Evolutionary conservation across 2,329 filamentous ascomycete species (phyloP), one percentile per base, ranked within the genome.

Genomic region (Aureobasidium leucospermi): DNA sequence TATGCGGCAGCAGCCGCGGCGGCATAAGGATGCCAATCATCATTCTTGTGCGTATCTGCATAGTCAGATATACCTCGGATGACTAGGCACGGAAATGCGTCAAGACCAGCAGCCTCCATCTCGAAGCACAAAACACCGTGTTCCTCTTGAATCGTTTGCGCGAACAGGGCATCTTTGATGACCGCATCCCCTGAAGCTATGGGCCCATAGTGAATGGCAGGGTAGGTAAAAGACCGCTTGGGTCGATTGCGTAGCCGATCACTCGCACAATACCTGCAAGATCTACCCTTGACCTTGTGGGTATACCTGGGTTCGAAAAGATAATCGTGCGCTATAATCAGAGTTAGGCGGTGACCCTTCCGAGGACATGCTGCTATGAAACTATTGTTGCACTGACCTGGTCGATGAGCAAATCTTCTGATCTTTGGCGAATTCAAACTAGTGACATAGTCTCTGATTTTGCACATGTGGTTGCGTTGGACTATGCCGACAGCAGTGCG

Each of bases 21-120:
- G n/a, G 69, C 69, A 60, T 68, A 70, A 1, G 58, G 46, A 23
- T 69, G 69, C 68, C 69, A 71, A 1, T 52, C 39, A 4, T 70
- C 63, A 53, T 68, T 68, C 60, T 69, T 71, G 58, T 71, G 68
- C 1, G 67, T 65, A 39, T 66, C 63, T 1, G 49, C 23, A 29
- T 64, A 64, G 34, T 64, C 62, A 7, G 55, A 64, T 4, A 64
- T 59, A 1, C 67, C 67, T 3, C 67, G 62, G 28, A 69, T 62
- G 10, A 65, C 59, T 9, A 67, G 28, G 39, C 61, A 66, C 4
- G 58, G 64, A 29, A 66, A 64, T 28, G 28, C 19, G 13, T 62
- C 56, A 1, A 63, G 48, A 0, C 62, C 62, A 8, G 62, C 62
- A 3, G 60, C 62, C 34, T 64, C 63, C 61, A 63, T 63, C 41